phyloP scores from a whole-genome alignment of 345 rosid species.

The Clausena lansium region DNA sequence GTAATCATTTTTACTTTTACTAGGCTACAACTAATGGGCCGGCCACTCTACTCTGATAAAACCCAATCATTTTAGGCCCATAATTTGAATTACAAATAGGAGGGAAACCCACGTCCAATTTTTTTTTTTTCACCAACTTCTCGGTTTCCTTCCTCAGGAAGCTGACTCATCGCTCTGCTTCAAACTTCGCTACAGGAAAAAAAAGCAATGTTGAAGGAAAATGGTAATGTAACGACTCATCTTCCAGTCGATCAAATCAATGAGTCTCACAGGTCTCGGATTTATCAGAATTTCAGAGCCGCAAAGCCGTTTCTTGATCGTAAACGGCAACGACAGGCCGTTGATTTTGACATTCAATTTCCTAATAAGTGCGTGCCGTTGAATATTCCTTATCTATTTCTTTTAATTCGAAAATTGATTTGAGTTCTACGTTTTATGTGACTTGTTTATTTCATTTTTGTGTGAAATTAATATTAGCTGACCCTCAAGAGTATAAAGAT shows the following conservation, averaged over 20 bases:
- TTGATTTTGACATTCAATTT: conserved; percentile 13
- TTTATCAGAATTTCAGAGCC: conserved; percentile 61
- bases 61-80: background rate
- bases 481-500: background rate
- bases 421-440: background rate
- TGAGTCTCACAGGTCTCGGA: conserved; percentile 37
- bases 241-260: conserved; percentile 18
- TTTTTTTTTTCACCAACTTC: too few species aligned
- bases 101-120: background rate
- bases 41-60: too few species aligned
- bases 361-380: conserved; percentile 34
- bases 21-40: too few species aligned
- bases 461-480: background rate
- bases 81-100: background rate
- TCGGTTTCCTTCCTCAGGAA: background rate
- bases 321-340: conserved; percentile 48
- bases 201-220: conserved; percentile 7
- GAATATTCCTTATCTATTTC: background rate
- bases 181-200: background rate
- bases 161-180: background rate
- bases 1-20: too few species aligned
- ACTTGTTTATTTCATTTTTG: background rate
- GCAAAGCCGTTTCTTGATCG: conserved; percentile 66
- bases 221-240: background rate
- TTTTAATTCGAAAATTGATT: background rate